Evolutionary conservation across 2,329 filamentous ascomycete species (phyloP).

Genomic region (Aspergillus luchuensis): DNA sequence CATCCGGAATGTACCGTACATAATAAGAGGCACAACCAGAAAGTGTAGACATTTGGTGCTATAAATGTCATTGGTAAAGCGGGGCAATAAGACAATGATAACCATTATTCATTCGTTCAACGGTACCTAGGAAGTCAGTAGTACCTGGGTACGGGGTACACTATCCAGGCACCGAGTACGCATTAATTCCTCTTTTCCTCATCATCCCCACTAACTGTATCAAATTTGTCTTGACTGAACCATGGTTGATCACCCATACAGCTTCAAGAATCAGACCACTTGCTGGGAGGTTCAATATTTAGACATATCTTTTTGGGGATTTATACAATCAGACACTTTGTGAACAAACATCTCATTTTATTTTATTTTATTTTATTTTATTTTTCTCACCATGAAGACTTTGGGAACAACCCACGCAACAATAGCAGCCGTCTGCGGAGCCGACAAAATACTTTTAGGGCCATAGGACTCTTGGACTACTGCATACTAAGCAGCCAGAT

Average conservation of each 20-base stretch:
- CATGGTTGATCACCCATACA: constrained; percentile 16
- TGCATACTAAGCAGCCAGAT: constrained; percentile 3
- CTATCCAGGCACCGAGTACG: background rate
- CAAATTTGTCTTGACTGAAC: constrained; percentile 17
- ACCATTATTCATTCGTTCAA: background rate
- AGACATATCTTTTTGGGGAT: background rate
- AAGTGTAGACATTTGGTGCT: background rate
- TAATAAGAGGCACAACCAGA: background rate
- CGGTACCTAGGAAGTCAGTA: background rate
- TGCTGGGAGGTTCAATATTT: background rate
- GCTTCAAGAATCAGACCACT: constrained; percentile 7
- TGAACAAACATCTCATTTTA: too few species aligned
- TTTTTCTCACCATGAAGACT: too few species aligned
- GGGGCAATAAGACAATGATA: background rate
- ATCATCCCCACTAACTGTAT: constrained; percentile 24
- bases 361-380: too few species aligned
- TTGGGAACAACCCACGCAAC: background rate
- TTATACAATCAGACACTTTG: too few species aligned
- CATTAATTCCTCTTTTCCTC: constrained; percentile 14
- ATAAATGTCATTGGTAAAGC: background rate
- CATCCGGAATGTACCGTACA: background rate
- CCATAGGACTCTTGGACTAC: background rate
- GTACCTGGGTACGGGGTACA: background rate
- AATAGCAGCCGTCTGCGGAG: background rate
- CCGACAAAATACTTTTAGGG: background rate